Evolutionary conservation across 1,284 basidiomycete genomes (phyloP), one percentile per base, ranked within the genome.

Genomic region (Serendipita sp.): DNA sequence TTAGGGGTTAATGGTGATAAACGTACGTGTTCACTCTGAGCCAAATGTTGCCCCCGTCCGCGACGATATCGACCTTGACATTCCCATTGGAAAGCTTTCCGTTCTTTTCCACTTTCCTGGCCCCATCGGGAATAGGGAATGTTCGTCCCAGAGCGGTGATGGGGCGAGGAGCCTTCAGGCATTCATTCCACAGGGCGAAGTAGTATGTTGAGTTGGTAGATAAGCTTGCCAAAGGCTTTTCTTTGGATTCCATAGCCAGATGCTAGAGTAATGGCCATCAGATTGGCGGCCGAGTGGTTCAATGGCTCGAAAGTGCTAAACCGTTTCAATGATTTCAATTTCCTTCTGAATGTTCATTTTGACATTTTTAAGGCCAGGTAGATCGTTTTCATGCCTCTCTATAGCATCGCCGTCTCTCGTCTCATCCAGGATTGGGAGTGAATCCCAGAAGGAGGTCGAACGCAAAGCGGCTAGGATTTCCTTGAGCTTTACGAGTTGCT

Each of bases 21-120:
- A 82, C 86, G 71, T 68, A 91, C 90, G 90, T 92, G 74, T 91
- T 92, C 29, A 93, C 80, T 67, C 89, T 78, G 41, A 89, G 84
- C 90, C 89, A 93, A 6, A 77, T 74, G 34, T 77, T 75, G 0
- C 88, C 89, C 61, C 82, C 80, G 45, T 88, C 80, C 1, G 86
- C 84, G 29, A 92, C 82, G 3, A 92, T 78, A 69, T 93, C 91
- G 0, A 92, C 83, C 67, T 88, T 90, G n/a, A 82, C 77, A 5
- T 63, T 63, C 6, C 55, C 60, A 1, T 77, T 76, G 3, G 75
- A 70, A n/a, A 74, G 66, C 66, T 74, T 77, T 60, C 69, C 69
- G n/a, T n/a, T 49, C 29, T 49, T 49, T 17, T 17, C 45, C 29
- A 22, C 45, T 17, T 26, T 47, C 72, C 70, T 35, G 61, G 62